Evolutionary conservation across 306 rosid genomes (phyloP).

Genomic region (Cucumis melo): DNA sequence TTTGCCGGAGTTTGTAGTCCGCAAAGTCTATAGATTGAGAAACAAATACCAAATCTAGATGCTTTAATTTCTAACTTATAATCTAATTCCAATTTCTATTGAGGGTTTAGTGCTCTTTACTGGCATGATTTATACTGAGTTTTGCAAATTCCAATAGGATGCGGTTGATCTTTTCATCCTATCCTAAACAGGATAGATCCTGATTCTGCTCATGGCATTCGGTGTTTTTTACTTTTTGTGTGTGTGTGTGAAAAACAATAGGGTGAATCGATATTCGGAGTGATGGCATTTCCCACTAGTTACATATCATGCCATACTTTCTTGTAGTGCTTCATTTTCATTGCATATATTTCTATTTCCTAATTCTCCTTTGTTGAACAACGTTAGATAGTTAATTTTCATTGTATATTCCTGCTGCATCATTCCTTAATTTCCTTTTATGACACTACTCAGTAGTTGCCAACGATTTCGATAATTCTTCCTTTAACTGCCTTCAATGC

Average conservation of each 20-base stretch:
- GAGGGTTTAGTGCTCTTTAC: not conserved
- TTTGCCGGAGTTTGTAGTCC: not conserved
- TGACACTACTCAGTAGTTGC: not conserved
- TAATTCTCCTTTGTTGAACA: not conserved
- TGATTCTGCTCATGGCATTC: not conserved
- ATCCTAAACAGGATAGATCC: not conserved
- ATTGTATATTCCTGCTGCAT: not conserved
- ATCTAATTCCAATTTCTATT: not conserved
- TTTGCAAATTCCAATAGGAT: not conserved
- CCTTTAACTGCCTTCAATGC: not conserved
- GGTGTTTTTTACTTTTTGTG: not conserved
- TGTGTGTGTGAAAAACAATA: not conserved
- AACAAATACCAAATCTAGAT: not conserved
- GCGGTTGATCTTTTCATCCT: not conserved
- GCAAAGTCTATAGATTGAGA: not conserved
- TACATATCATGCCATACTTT: not conserved
- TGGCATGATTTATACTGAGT: not conserved
- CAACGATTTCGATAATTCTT: not conserved
- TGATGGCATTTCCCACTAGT: not conserved
- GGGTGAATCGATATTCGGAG: not conserved
- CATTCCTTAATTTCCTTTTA: not conserved
- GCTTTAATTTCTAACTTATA: not conserved
- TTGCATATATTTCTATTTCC: not conserved
- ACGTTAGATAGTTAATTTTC: not conserved
- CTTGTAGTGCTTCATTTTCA: not conserved